Conservation (phyloP, 371 early-diverging fungal genomes). For the Actinomortierella wolfii region DNA sequence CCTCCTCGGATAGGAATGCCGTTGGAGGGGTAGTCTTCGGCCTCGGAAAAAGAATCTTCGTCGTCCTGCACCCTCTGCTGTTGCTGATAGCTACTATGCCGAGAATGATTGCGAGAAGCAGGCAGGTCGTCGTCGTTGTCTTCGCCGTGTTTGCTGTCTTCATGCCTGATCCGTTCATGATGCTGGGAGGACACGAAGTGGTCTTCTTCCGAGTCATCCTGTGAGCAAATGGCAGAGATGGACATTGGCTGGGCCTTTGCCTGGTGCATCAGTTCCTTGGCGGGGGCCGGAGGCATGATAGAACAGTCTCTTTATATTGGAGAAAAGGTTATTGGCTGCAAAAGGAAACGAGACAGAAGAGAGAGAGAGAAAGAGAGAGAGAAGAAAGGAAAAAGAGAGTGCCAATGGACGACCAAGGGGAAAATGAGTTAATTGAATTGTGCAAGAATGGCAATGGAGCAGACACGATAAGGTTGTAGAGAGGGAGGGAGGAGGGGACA, state of each 20-base stretch:
- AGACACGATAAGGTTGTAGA: neutral
- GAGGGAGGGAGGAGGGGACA: constrained; percentile 6
- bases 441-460: neutral
- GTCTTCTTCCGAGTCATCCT: constrained; percentile 24
- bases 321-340: neutral
- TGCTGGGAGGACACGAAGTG: constrained; percentile 16
- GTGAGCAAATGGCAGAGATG: constrained; percentile 37
- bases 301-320: too few species aligned
- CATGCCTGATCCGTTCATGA: constrained; percentile 14
- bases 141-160: constrained; percentile 22
- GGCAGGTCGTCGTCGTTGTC: constrained; percentile 6
- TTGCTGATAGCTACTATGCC: neutral
- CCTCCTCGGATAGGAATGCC: too few species aligned
- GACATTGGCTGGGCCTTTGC: constrained; percentile 42
- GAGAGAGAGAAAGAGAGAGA: neutral
- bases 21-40: too few species aligned
- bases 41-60: too few species aligned
- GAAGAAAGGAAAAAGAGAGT: neutral
- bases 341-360: neutral
- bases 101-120: constrained; percentile 6
- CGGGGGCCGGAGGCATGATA: constrained; percentile 35
- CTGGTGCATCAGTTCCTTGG: constrained; percentile 5
- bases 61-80: constrained; percentile 1
- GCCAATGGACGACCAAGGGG: neutral
- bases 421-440: neutral